Conservation (phyloP, 805 yeast species). For the Candida sanyiensis region DNA sequence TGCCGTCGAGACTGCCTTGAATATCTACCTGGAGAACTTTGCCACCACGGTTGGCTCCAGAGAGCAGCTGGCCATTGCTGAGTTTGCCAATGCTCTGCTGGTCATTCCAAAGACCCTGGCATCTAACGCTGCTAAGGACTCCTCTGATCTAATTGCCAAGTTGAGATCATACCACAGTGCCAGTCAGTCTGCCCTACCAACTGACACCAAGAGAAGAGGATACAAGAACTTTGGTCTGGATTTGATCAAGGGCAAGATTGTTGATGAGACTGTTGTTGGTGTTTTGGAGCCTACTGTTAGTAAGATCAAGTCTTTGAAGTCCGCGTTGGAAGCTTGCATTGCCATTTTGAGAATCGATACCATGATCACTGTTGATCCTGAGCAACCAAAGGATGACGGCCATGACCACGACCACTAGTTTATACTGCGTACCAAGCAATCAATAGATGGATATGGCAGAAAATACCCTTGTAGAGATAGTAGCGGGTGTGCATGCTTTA, state of each 20-base stretch:
- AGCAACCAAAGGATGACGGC: conserved; percentile 85
- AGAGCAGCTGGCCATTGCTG: conserved; percentile 97
- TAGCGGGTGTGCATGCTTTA: no score
- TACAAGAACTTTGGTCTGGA: conserved; percentile 93
- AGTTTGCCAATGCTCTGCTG: conserved; percentile 85
- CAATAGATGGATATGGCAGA: no score
- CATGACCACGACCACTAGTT: conserved; percentile 58
- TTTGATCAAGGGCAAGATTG: conserved; percentile 83
- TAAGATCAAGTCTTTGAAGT: conserved; percentile 86
- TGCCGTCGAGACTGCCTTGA: conserved; percentile 94
- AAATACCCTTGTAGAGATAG: conserved; percentile 1
- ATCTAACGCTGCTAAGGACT: conserved; percentile 95
- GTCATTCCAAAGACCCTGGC: conserved; percentile 96
- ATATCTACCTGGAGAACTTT: conserved; percentile 90
- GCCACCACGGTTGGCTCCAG: conserved; percentile 97
- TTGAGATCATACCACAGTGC: conserved; percentile 95
- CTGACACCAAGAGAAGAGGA: conserved; percentile 78
- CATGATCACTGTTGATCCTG: conserved; percentile 96
- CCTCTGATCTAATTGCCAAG: conserved; percentile 91
- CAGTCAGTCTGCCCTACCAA: conserved; percentile 75
- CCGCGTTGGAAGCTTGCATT: conserved; percentile 97
- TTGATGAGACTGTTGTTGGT: conserved; percentile 77
- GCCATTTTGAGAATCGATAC: conserved; percentile 97
- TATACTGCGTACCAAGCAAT: no score
- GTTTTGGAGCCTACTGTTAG: conserved; percentile 94